phyloP scores from a whole-genome alignment of 1,284 basidiomycete species.

The Ceratobasidium sp. region DNA sequence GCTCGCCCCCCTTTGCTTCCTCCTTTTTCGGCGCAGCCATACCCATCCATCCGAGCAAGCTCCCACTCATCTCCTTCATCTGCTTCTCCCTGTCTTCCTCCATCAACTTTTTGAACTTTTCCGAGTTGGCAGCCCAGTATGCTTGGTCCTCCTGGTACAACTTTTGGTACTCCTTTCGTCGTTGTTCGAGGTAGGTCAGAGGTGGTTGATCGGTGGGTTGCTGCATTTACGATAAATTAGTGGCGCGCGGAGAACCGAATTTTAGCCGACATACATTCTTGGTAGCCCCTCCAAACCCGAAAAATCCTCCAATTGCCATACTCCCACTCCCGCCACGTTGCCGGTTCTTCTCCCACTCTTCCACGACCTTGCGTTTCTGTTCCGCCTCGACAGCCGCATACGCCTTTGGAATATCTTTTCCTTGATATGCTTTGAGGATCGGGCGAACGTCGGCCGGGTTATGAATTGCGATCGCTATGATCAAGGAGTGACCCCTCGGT shows the following conservation, averaged over 20 bases:
- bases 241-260: neutral
- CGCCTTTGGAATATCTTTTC: conserved; percentile 89
- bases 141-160: conserved; percentile 90
- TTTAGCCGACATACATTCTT: conserved; percentile 35
- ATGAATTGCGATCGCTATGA: conserved; percentile 88
- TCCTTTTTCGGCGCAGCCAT: conserved; percentile 41
- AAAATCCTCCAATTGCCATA: conserved; percentile 58
- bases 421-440: conserved; percentile 85
- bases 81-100: conserved; percentile 87
- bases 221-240: conserved; percentile 50
- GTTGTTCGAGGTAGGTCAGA: conserved; percentile 89
- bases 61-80: conserved; percentile 69
- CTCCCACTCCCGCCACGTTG: conserved; percentile 58
- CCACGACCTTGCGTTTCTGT: conserved; percentile 79
- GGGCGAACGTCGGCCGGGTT: conserved; percentile 87
- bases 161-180: conserved; percentile 86
- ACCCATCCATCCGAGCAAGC: conserved; percentile 57
- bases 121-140: conserved; percentile 86
- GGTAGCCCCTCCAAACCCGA: conserved; percentile 35
- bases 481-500: neutral
- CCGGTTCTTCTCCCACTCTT: conserved; percentile 82
- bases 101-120: conserved; percentile 80
- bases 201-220: conserved; percentile 61
- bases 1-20: conserved; percentile 6
- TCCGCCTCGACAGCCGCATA: conserved; percentile 90